Percentiles rank a stretch among this genome's conserved stretches.
These are phyloP conservation scores for Diutina sp. DNA, from an alignment of 1,139 yeast species.

Conservation along the genomic window DNA sequence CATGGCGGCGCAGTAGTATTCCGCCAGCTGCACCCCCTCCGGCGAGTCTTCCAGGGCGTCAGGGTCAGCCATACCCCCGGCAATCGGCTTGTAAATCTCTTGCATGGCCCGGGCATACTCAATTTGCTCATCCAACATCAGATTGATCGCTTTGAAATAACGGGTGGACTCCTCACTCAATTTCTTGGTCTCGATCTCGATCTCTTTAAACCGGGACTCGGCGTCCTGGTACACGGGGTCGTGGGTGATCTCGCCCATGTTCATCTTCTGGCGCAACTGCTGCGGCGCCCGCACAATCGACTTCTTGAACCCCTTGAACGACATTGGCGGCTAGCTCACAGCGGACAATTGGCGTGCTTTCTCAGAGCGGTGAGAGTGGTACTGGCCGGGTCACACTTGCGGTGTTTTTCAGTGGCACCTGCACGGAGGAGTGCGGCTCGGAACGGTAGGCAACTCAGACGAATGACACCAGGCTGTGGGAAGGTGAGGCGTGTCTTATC, in stretches of 20 bases:
- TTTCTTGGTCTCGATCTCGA: slow-evolving; percentile 81
- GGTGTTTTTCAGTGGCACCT: background rate
- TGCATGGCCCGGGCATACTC: slow-evolving; percentile 91
- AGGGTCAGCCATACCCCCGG: slow-evolving; percentile 87
- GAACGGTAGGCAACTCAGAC: background rate
- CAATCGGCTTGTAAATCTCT: slow-evolving; percentile 90
- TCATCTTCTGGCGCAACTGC: slow-evolving; percentile 60
- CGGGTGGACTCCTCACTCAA: slow-evolving; percentile 82
- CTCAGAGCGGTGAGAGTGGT: too few species aligned
- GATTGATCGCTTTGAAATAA: slow-evolving; percentile 82
- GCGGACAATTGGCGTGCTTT: background rate
- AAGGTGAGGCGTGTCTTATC: too few species aligned
- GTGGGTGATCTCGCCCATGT: slow-evolving; percentile 73
- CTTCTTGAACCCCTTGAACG: slow-evolving; percentile 88
- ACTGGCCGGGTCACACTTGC: background rate
- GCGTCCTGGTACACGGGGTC: slow-evolving; percentile 93
- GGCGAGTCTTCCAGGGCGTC: slow-evolving; percentile 89
- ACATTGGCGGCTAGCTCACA: slow-evolving; percentile 32
- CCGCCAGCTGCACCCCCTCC: slow-evolving; percentile 89
- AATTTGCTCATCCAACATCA: slow-evolving; percentile 85
- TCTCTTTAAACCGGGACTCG: slow-evolving; percentile 86
- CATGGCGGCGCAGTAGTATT: slow-evolving; percentile 80
- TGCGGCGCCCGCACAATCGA: slow-evolving; percentile 81
- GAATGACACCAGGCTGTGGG: background rate
- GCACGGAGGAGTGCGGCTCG: background rate